Percentiles rank a stretch among this genome's conserved stretches.
phyloP scores from a whole-genome alignment of 2,329 filamentous ascomycete species.

The Talaromyces sp. region DNA sequence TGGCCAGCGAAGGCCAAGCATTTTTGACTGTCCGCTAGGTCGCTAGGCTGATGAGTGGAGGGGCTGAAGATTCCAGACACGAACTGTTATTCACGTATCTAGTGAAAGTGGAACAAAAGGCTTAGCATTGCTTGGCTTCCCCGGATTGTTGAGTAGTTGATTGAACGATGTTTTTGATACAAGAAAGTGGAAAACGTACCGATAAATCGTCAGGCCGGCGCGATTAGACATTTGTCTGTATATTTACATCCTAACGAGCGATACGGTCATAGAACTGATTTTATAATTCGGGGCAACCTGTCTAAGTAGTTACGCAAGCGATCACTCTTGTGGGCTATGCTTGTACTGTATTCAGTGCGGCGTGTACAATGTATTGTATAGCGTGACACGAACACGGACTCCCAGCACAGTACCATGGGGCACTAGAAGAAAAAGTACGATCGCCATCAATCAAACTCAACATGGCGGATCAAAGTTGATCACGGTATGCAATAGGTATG shows the following conservation, averaged over 20 bases:
- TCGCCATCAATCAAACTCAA: not conserved
- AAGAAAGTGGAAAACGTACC: not conserved
- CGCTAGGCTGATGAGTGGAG: not conserved
- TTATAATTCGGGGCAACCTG: not conserved
- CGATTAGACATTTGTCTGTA: not conserved
- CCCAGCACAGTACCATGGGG: not conserved
- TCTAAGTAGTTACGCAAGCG: not conserved
- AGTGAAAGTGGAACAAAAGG: not conserved
- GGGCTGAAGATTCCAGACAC: not conserved
- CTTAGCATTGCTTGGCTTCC: constrained; percentile 13
- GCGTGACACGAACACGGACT: not conserved
- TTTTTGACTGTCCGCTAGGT: not conserved
- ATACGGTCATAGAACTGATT: not conserved
- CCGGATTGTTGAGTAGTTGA: not conserved
- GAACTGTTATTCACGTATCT: not conserved
- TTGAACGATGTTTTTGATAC: not conserved
- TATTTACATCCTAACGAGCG: not conserved
- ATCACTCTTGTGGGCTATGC: not conserved
- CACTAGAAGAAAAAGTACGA: not conserved
- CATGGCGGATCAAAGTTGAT: not conserved
- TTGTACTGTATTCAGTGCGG: not conserved
- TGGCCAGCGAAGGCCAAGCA: constrained; percentile 7
- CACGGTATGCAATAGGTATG: not conserved
- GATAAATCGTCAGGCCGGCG: not conserved
- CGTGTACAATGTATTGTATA: not conserved